Evolutionary conservation across 2,329 filamentous ascomycete species (phyloP), one percentile per base, ranked within the genome.

Genomic region (Colletotrichum liriopes): DNA sequence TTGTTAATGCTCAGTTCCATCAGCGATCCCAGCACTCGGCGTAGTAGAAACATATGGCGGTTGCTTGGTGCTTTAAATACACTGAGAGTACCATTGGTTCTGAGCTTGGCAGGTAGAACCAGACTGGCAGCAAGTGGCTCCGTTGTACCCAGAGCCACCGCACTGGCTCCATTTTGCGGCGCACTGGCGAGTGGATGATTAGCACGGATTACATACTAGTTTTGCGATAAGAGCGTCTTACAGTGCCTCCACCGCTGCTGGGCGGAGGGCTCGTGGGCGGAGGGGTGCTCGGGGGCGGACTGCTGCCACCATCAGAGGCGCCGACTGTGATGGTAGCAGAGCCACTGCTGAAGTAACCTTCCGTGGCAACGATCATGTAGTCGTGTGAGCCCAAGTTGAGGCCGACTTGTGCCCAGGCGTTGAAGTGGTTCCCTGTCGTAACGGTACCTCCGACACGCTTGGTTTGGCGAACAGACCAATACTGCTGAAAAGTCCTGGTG

Each of bases 391-490:
- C 88, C 12, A 90, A 75, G 41, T 79, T 82, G 79, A 88, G 79
- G 3, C 88, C 87, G 32, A 80, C 76, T 73, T 83, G 83, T 14
- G 80, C 77, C 88, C 88, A 91, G 32, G 86, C 86, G 74, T 86
- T 83, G 73, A 89, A 90, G 79, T 90, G 88, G 66, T 84, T 86
- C 26, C 80, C 80, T 0, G 84, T 85, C 2, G 84, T 88, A 62
- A 91, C 85, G 2, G 86, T 87, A 1, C 89, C 88, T 29, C 85
- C 83, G 16, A 85, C 83, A 39, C 87, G 82, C 81, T 89, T 86
- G 66, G 79, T 81, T 61, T 82, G 81, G 55, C 89, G 84, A 18
- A 84, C 80, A 0, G 81, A 82, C 84, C 85, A 89, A 77, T 85
- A 90, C 81, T 89, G 87, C 77, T 84, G 81, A 78, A 89, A 90